A percentile compares a stretch with the other conserved stretches of the same genome.
These are phyloP conservation scores for Digitaria exilis DNA, from an alignment of 202 grass and related monocot genomes.

Conservation along the genomic window DNA sequence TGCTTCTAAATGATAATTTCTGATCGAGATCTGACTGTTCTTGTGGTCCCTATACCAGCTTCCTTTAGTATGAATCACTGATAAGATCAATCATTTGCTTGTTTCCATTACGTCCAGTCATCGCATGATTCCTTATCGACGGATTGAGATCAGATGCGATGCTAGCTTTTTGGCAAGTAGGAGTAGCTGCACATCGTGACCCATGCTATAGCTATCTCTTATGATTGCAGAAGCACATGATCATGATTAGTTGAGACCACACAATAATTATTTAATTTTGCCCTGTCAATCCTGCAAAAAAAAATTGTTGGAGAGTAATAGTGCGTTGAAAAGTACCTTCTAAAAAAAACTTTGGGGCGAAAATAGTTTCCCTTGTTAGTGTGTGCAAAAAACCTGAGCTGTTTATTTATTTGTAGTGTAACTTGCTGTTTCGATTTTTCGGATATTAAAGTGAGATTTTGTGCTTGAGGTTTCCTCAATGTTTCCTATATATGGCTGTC, in stretches of 20 bases:
- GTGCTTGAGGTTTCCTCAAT: too few species aligned
- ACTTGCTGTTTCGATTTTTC: too few species aligned
- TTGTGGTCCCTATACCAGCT: constrained; percentile 15
- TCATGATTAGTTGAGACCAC: not conserved
- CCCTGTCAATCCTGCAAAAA: not conserved
- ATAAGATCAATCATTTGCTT: constrained; percentile 10
- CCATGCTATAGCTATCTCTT: not conserved
- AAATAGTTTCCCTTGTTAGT: too few species aligned
- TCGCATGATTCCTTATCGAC: not conserved
- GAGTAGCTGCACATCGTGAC: not conserved
- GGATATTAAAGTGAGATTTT: too few species aligned
- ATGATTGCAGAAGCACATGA: not conserved
- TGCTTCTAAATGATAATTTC: not conserved
- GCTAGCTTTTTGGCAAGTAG: not conserved
- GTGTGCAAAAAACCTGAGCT: too few species aligned
- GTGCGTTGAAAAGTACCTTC: too few species aligned
- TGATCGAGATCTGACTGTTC: not conserved
- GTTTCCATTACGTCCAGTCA: not conserved
- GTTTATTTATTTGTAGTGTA: too few species aligned
- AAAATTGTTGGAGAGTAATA: too few species aligned
- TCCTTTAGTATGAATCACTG: not conserved
- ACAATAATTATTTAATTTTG: not conserved
- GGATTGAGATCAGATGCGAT: not conserved
- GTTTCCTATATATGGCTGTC: too few species aligned
- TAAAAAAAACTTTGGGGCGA: too few species aligned